Evolutionary conservation across 2,329 filamentous ascomycete genomes (phyloP), one percentile per base, ranked within the genome.

Genomic region (Xylariaceae sp.): DNA sequence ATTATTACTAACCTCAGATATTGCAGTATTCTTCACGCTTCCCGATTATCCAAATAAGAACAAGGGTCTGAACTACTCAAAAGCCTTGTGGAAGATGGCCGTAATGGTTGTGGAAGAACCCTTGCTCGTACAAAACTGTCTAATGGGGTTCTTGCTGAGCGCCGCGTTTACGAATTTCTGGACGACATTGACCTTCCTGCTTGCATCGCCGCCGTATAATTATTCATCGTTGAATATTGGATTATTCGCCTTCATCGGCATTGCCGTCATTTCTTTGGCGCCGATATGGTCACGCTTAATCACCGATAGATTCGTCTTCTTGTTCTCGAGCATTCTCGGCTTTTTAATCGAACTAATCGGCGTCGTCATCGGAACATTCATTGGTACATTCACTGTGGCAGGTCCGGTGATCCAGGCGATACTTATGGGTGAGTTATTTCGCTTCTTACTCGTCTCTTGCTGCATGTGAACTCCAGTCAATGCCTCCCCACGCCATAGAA

Each of bases 121-220:
- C 0, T 73, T 88, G 0, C 78, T 90, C 0, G 79, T 88, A 0
- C 87, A 90, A 66, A 81, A 85, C 0, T 88, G 86, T 53, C 36
- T 72, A 2, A 69, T 67, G 11, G 70, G 70, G 3, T 73, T 71
- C 40, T 39, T 72, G 8, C 40, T 73, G 4, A 80, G 81, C 6
- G 79, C 81, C 0, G 84, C 82, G 1, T 90, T 90, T 70, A 90
- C 87, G 2, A 71, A 67, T 2, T 73, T 87, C 76, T 90, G 87
- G 87, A 90, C 87, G 0, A 94, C 90, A 0, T 73, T 95, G 33
- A 94, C 90, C 0, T 96, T 96, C 69, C 79, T 95, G 4, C 82
- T 96, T 16, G 84, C 89, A 0, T 87, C 82, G 0, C 74, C 82
- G 2, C 90, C 90, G 0, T 96, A 91, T 68, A 72, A 81, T 51